phyloP scores from a whole-genome alignment of 495 filamentous ascomycete genomes.

The Penicillium lagena region DNA sequence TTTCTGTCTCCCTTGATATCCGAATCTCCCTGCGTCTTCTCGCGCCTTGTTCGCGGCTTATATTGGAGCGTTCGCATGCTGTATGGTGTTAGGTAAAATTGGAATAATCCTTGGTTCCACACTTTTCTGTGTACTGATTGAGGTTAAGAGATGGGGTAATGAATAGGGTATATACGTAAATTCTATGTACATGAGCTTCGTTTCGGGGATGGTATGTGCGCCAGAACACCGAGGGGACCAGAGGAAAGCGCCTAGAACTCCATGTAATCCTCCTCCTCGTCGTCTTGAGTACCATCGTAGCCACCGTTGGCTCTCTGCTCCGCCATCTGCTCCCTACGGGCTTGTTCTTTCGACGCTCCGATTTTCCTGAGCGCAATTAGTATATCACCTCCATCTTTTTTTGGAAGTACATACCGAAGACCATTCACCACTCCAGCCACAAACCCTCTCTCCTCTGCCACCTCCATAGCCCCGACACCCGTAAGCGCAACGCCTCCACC shows the following conservation, averaged over 20 bases:
- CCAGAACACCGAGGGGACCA: background rate
- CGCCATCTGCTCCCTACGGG: constrained; percentile 39
- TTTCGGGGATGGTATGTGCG: constrained; percentile 4
- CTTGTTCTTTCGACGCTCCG: constrained; percentile 42
- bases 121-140: no score
- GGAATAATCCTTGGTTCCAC: constrained; percentile 19
- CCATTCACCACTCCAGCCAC: constrained; percentile 81
- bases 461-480: constrained; percentile 86
- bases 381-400: background rate
- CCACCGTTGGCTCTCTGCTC: constrained; percentile 35
- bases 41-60: constrained; percentile 9
- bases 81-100: constrained; percentile 32
- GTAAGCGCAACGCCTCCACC: constrained; percentile 69
- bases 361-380: constrained; percentile 27
- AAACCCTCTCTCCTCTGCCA: constrained; percentile 81
- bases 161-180: constrained; percentile 31
- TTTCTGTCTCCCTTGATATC: constrained; percentile 1
- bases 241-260: constrained; percentile 29
- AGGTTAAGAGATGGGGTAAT: constrained; percentile 10
- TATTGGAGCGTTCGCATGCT: constrained; percentile 33
- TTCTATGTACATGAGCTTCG: constrained; percentile 25
- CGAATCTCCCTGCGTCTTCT: no score
- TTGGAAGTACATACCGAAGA: constrained; percentile 46
- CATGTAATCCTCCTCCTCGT: constrained; percentile 44
- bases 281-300: constrained; percentile 34